Conservation (phyloP, 2,329 filamentous ascomycete genomes). For the Sporothrix variecibatus region DNA sequence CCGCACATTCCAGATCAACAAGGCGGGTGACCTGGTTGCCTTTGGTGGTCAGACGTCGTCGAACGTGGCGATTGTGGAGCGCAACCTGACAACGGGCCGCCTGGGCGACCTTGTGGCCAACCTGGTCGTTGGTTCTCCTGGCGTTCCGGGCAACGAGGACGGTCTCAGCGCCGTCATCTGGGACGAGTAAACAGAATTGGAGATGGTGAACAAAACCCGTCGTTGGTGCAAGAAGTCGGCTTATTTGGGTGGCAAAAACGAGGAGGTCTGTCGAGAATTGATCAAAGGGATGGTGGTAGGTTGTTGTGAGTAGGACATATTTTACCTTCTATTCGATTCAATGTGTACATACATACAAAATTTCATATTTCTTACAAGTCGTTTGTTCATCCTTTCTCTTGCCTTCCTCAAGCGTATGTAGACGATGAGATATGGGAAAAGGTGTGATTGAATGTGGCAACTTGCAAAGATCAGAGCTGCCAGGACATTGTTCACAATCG, state of each 20-base stretch:
- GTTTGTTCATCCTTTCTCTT: neutral
- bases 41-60: conserved; percentile 63
- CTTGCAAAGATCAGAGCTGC: neutral
- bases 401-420: neutral
- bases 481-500: neutral
- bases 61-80: conserved; percentile 58
- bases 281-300: neutral
- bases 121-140: conserved; percentile 44
- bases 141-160: conserved; percentile 47
- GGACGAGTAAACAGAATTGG: conserved; percentile 42
- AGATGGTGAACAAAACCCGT: too few relatives aligned
- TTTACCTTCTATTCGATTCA: neutral
- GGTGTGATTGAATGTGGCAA: neutral
- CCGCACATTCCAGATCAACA: conserved; percentile 63
- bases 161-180: conserved; percentile 52
- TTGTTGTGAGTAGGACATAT: neutral
- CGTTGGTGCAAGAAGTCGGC: neutral
- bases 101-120: conserved; percentile 52
- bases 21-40: conserved; percentile 59
- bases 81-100: conserved; percentile 57
- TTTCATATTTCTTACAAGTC: neutral
- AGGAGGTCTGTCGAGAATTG: neutral
- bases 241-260: neutral
- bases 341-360: neutral
- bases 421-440: neutral